phyloP scores from a whole-genome alignment of 1,284 basidiomycete genomes.

The Trichosporon asahii region DNA sequence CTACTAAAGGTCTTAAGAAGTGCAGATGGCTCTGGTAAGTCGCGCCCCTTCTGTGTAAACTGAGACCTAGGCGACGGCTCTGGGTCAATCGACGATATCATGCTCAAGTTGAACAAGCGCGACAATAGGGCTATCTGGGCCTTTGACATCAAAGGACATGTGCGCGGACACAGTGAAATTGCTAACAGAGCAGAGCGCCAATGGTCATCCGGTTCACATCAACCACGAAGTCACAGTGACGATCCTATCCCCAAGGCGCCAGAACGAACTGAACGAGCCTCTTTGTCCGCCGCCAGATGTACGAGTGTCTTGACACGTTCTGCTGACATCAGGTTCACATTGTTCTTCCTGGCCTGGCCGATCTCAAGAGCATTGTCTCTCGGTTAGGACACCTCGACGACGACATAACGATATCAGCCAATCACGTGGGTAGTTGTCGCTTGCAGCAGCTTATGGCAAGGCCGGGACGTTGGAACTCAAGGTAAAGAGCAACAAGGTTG shows the following conservation, averaged over 20 bases:
- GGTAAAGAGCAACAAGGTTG: constrained; percentile 66
- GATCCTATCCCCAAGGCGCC: constrained; percentile 69
- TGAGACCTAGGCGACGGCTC: not conserved
- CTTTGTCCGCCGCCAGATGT: constrained; percentile 86
- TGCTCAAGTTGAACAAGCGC: constrained; percentile 63
- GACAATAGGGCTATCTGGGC: constrained; percentile 43
- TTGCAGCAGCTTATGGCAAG: constrained; percentile 25
- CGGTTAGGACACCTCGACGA: constrained; percentile 71
- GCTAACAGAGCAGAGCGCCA: constrained; percentile 23
- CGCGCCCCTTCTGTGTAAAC: not conserved
- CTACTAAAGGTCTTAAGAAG: constrained; percentile 65
- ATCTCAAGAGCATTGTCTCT: constrained; percentile 74
- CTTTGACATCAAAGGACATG: constrained; percentile 43
- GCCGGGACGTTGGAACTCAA: constrained; percentile 56
- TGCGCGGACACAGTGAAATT: constrained; percentile 15
- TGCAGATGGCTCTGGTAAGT: constrained; percentile 44
- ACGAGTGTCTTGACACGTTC: constrained; percentile 29
- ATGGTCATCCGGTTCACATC: constrained; percentile 39
- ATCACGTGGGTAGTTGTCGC: constrained; percentile 29
- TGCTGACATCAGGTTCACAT: constrained; percentile 65
- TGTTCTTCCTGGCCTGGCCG: constrained; percentile 69
- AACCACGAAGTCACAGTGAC: constrained; percentile 54
- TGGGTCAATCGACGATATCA: constrained; percentile 60
- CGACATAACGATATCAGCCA: constrained; percentile 60
- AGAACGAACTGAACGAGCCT: constrained; percentile 71